Evolutionary conservation across 345 rosid species (phyloP).

Genomic region (Gynandropsis gynandra): DNA sequence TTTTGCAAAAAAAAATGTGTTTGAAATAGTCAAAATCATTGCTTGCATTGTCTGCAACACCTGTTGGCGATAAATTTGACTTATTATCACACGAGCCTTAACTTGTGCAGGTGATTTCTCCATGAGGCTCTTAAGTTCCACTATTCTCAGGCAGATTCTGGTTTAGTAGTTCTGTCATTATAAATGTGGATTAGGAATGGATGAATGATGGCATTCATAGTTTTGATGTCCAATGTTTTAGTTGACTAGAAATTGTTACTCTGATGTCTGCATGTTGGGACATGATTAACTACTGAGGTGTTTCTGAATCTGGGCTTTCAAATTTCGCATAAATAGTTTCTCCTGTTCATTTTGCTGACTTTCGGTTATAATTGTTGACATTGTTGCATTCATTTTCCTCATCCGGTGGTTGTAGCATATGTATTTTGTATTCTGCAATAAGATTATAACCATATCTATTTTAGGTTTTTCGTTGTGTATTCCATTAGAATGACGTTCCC

Average conservation of each 20-base stretch:
- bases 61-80: neutral
- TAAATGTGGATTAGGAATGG: conserved; percentile 5
- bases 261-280: neutral
- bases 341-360: neutral
- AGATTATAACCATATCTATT: conserved; percentile 6
- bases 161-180: conserved; percentile 11
- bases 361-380: conserved; percentile 1
- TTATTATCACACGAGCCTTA: neutral
- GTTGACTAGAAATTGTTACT: neutral
- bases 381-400: conserved; percentile 3
- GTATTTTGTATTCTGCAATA: conserved; percentile 5
- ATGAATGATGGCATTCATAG: too few species aligned
- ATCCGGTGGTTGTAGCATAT: conserved; percentile 7
- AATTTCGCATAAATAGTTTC: neutral
- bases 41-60: neutral
- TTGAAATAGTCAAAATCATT: conserved; percentile 9
- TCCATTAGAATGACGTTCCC: neutral
- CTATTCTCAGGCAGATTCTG: neutral
- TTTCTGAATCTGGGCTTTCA: too few species aligned
- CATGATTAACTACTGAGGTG: too few species aligned
- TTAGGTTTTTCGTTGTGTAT: neutral
- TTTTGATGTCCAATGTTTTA: conserved; percentile 1
- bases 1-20: neutral
- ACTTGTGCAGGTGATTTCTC: conserved; percentile 11
- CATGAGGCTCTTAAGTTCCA: neutral